Evolutionary conservation across 2,329 filamentous ascomycete species (phyloP), one percentile per base, ranked within the genome.

Genomic region (Fusarium sacchari): DNA sequence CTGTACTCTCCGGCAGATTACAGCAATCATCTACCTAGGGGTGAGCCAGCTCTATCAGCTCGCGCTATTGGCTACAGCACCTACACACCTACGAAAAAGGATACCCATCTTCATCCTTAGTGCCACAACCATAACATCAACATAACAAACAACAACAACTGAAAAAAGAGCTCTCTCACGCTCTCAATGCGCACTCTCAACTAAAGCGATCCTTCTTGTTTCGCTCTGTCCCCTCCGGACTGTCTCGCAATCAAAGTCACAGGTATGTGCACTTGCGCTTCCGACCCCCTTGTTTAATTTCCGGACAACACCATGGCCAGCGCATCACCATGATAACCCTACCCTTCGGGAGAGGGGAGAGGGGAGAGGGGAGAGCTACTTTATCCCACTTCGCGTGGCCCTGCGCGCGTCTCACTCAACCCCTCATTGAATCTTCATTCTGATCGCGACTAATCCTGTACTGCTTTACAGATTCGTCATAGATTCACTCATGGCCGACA

Each of bases 401-500:
- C 44, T 46, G 44, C 61, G 61, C 69, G 68, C 60, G 53, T 66
- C 57, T 70, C 60, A 47, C 49, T 39, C 36, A 36, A 42, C 52
- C 64, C 37, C 43, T 60, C 46, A 52, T 60, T 34, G 24, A 37
- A 55, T 67, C 59, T 49, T 34, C 37, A 22, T 68, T 55, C 46
- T 46, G 49, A 60, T 53, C 52, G 52, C 55, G 56, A 63, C 72
- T 71, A 62, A 75, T 60, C 17, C 22, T 15, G n/a, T 30, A 14
- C 39, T 42, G 28, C 34, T 62, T 15, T 49, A 15, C 50, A 78
- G 76, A 76, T 75, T 72, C 75, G 68, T 59, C 58, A 58, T 61
- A 60, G 40, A 57, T 56, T 63, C 70, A 64, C 71, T 58, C 79
- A 86, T 90, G 88, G 86, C 86, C 77, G 88, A 90, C 77, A 77